Base-by-base conservation (phyloP, 2,329 filamentous ascomycete genomes). In the Diplodia intermedia region DNA sequence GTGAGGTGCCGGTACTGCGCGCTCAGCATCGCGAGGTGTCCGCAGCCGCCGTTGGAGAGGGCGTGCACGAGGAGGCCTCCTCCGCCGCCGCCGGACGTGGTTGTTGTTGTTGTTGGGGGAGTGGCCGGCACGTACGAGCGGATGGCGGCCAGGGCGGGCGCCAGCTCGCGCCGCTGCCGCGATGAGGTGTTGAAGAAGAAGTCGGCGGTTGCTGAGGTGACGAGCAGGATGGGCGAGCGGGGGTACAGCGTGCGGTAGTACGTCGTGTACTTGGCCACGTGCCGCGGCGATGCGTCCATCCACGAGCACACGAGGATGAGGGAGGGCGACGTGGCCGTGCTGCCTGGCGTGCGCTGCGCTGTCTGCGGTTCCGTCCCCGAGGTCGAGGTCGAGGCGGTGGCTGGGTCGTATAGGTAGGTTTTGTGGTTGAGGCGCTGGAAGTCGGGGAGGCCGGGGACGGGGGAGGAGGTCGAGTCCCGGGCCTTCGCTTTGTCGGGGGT, bases 191-290 rank as follows among this genome's bases (percentile, higher is more conserved):
- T 72, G 73, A 70, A 78, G 61, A 72, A 77, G 66, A 77, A 73
- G 69, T 79, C 78, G 20, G 57, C 40, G 1, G 74, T 74, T 56
- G 71, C 72, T 47, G 73, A 75, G 20, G 74, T 73, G 8, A 79
- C 57, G 2, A 79, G 72, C 5, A 79, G 11, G 62, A 79, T 76
- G 12, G 71, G 72, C 3, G 75, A 71, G n/a, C 62, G 70, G 2
- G 77, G 76, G 60, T 78, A 79, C 3, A 77, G 72, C 12, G 68
- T 69, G 29, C 72, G 72, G 71, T 79, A 79, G 2, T 71, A 61
- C 18, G 71, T 60, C 6, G 75, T 78, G 70, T 79, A 79, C 70
- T 79, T 79, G 12, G 75, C 75, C 9, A 79, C 78, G 69, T 79
- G 76, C 38, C 77, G 77, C 62, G 74, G 68, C 5, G 73, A 75